Conservation (phyloP, 1,139 yeast species). For the Barnettozyma hawaiiensis region DNA sequence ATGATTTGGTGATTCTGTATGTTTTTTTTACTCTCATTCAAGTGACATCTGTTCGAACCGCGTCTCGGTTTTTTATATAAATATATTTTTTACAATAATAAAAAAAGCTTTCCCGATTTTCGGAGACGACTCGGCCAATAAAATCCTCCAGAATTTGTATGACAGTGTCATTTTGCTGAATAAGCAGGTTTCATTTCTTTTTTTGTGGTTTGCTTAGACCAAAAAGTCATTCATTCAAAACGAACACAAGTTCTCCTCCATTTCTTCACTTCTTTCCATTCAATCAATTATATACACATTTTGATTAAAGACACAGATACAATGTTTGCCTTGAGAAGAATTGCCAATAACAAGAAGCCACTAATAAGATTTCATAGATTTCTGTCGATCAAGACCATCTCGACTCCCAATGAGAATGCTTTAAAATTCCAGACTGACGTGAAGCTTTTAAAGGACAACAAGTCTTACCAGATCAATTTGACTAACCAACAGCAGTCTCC, state of each 20-base stretch:
- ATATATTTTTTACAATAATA: not conserved
- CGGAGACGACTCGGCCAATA: conserved; percentile 4
- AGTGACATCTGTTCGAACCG: not conserved
- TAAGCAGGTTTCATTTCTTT: not conserved
- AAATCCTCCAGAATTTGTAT: conserved; percentile 4
- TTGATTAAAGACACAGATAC: not conserved
- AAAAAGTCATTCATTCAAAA: not conserved
- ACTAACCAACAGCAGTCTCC: conserved; percentile 72
- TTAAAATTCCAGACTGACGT: conserved; percentile 51
- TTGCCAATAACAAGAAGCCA: not conserved
- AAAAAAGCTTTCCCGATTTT: conserved; percentile 4
- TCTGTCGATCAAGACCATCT: conserved; percentile 46
- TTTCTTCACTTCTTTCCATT: not conserved
- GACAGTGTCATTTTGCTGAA: not conserved
- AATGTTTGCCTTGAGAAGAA: conserved; percentile 10
- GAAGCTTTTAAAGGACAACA: conserved; percentile 15
- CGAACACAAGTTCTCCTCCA: not conserved
- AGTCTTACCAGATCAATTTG: conserved; percentile 50
- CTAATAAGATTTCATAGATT: conserved; percentile 10
- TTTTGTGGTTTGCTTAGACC: too few relatives aligned
- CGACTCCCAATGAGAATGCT: conserved; percentile 93
- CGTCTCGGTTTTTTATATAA: not conserved
- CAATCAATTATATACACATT: not conserved
- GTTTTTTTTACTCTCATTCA: too few relatives aligned
- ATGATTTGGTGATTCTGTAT: not conserved